Base-by-base conservation (phyloP, 208 protist genomes). In the Leishmania tarentolae region DNA sequence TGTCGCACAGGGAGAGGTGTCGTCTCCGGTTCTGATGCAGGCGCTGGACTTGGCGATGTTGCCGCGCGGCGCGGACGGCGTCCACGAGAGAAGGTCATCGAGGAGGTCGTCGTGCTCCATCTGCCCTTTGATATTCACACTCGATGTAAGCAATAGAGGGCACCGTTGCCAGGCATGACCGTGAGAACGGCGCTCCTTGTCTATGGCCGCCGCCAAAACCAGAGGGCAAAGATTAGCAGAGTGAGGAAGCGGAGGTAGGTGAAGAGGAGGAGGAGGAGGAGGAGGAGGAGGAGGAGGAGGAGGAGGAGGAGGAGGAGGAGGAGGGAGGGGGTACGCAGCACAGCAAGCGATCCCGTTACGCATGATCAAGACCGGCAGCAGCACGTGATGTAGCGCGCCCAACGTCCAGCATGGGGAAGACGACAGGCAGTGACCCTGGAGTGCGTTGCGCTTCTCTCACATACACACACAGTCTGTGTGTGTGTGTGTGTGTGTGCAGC, bases 81-180 rank as follows among this genome's bases (percentile, higher is more conserved):
- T 86, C 83, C 89, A 92, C 4, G 89, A 90, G n/a, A 95, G 86
- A n/a, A 95, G 83, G 52, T 95, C 92, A 8, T 93, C 90, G 66
- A 95, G 83, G 15, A 93, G 75, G 46, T 93, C 92, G 75, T 93
- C 87, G 73, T 90, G 66, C 46, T 81, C 76, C 79, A 89, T 87
- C 19, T 8, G 9, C 2, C 72, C 47, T 42, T 42, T 76, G 15
- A n/a, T 37, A 15, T 75, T 24, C 40, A 28, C 57, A n/a, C 46
- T 24, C 28, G 28, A 46, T 19, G 46, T 59, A 46, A 5, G 11
- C 13, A 31, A n/a, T 13, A 31, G 61, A 40, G 61, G 61, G 61
- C 61, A 40, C 61, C 31, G 61, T 24, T 31, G 31, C 21, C 31
- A 21, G 31, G 8, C 31, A 42, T 31, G 4, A 40, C 15, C 61